Percentiles rank a stretch among this genome's conserved stretches.
Conservation (phyloP, 768 basidiomycete genomes). For the Rhodotorula toruloides region DNA sequence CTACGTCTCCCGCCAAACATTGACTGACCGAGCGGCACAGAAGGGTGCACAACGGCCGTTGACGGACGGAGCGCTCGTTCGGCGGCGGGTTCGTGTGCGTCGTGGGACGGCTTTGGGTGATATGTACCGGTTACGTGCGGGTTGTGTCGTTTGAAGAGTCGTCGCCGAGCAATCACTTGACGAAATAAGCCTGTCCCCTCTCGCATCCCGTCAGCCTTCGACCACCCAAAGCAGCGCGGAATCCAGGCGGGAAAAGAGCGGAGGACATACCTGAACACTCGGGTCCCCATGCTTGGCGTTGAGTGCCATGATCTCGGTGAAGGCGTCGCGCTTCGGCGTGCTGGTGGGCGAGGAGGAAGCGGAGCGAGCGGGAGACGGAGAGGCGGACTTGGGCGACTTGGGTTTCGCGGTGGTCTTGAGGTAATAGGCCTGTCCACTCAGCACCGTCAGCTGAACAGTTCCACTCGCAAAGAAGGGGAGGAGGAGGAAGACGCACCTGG, state of each 20-base stretch:
- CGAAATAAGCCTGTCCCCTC: not conserved
- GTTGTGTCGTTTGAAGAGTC: too few relatives aligned
- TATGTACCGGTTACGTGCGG: too few relatives aligned
- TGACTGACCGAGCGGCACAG: too few relatives aligned
- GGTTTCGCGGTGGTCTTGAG: not conserved
- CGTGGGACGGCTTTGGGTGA: too few relatives aligned
- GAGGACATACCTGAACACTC: not conserved
- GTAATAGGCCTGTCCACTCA: conserved; percentile 2
- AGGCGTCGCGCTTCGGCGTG: not conserved
- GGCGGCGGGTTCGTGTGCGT: too few relatives aligned
- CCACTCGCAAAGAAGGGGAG: not conserved
- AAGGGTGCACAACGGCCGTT: too few relatives aligned
- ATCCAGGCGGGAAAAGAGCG: not conserved
- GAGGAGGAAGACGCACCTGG: conserved; percentile 9
- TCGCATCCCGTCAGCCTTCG: too few relatives aligned
- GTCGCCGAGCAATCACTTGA: too few relatives aligned
- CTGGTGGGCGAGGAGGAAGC: not conserved
- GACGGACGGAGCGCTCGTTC: too few relatives aligned
- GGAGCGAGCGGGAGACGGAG: not conserved
- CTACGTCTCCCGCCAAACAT: too few relatives aligned
- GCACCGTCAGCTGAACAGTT: not conserved
- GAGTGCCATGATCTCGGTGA: conserved; percentile 8
- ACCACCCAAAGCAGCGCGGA: not conserved
- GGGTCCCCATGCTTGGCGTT: not conserved
- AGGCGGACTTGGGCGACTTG: conserved; percentile 7